Evolutionary conservation across 169 alveolate species (phyloP), one percentile per base, ranked within the genome.

Genomic region (Plasmodium inui): DNA sequence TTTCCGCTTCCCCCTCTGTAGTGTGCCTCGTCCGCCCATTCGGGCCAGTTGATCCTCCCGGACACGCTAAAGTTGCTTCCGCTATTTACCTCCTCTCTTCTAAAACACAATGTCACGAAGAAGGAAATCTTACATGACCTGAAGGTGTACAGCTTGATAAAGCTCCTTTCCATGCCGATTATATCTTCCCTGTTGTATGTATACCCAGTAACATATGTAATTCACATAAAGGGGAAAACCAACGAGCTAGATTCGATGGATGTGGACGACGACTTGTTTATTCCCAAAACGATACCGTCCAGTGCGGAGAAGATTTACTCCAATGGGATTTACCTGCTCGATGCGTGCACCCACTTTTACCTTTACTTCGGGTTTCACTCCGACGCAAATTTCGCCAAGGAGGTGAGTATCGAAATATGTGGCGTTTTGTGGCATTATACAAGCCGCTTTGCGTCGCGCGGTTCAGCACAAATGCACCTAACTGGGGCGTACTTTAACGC

Each of bases 31-130:
- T 83, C 97, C 26, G 96, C 98, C 6, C 96, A 97, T 12, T 95
- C 95, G 26, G 97, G 97, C n/a, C 98, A 97, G 90, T 96, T 97
- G 14, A 96, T 97, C 26, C 96, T 97, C 28, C 98, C 98, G 41
- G 98, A 97, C 55, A 95, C 98, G 73, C 96, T 97, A 44, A 97
- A 97, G 89, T 79, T 95, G 53, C 93, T 97, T 30, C 98, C 98
- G 46, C 92, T 96, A 8, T 92, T 92, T 73, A 73, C 95, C n/a
- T 96, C 94, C 79, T 92, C 98, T 17, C 57, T 96, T 82, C 93
- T 97, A 90, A 97, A 97, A 84, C 96, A 95, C 37, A 73, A 74
- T 70, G 81, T 83, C 71, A 84, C 79, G 34, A 91, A 91, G 30
- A 91, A 83, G 39, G 95, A 83, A 1, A 46, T 76, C 22, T 34